Evolutionary conservation across 352 stramenopile species (phyloP).

Genomic region (Globisporangium okanoganense): DNA sequence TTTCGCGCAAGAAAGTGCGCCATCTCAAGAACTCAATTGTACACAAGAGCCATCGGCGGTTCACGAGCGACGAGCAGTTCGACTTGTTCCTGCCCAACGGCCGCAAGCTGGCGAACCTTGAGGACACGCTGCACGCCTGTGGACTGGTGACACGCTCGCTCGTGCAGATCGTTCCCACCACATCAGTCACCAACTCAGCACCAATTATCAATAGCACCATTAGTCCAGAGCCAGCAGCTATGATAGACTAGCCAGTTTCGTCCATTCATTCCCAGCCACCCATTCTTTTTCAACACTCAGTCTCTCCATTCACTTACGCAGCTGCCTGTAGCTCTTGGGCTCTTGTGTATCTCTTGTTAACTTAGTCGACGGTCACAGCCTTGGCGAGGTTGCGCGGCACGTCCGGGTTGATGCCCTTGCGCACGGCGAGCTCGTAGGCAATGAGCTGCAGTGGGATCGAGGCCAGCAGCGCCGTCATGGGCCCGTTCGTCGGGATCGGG

Average conservation of each 20-base stretch:
- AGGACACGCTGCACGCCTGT: conserved; percentile 29
- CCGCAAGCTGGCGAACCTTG: conserved; percentile 27
- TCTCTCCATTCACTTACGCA: background rate
- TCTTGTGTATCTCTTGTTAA: conserved; percentile 4
- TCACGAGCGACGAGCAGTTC: conserved; percentile 44
- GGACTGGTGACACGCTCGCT: conserved; percentile 39
- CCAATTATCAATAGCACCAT: background rate
- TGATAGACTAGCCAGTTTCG: background rate
- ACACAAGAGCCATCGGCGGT: conserved; percentile 41
- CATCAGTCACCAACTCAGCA: background rate
- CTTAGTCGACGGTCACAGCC: conserved; percentile 98
- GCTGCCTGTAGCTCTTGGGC: background rate
- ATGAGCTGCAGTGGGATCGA: conserved; percentile 97
- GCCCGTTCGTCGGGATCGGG: conserved; percentile 94
- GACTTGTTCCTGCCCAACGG: conserved; percentile 44
- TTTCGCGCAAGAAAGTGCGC: conserved; percentile 38
- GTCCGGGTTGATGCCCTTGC: conserved; percentile 97
- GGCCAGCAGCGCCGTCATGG: conserved; percentile 94
- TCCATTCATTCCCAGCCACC: background rate
- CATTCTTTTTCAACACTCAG: too few relatives aligned
- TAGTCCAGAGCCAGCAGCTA: conserved; percentile 1
- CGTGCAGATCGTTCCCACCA: conserved; percentile 39
- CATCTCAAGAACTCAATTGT: conserved; percentile 49
- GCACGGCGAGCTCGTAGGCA: conserved; percentile 96
- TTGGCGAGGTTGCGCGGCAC: conserved; percentile 98